Evolutionary conservation across 2,329 filamentous ascomycete genomes (phyloP).

Genomic region (Rutstroemia sp.): DNA sequence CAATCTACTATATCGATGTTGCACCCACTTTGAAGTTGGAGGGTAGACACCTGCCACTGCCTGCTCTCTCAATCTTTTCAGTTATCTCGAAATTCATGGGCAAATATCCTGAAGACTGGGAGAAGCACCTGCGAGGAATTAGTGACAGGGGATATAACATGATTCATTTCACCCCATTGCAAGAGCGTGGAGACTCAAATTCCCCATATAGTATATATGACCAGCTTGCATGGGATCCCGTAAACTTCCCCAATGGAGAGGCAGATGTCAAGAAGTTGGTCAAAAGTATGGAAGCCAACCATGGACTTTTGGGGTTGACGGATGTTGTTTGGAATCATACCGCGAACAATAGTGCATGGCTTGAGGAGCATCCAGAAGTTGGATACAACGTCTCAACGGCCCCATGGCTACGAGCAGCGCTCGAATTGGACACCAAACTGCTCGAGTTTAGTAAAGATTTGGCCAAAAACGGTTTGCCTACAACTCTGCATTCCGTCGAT

Average conservation of each 20-base stretch:
- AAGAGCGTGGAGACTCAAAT: conserved; percentile 81
- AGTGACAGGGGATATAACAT: conserved; percentile 94
- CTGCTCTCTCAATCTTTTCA: conserved; percentile 86
- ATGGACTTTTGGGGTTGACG: conserved; percentile 80
- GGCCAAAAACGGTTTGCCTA: conserved; percentile 65
- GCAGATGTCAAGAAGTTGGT: conserved; percentile 72
- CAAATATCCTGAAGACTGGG: conserved; percentile 81
- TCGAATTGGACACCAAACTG: conserved; percentile 75
- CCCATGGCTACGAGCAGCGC: conserved; percentile 64
- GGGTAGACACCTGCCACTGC: conserved; percentile 67
- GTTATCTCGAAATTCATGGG: conserved; percentile 98
- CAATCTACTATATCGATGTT: conserved; percentile 88
- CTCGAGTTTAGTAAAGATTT: conserved; percentile 55
- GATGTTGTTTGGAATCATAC: conserved; percentile 99
- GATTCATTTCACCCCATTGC: conserved; percentile 95
- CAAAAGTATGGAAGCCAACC: conserved; percentile 72
- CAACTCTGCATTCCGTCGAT: conserved; percentile 58
- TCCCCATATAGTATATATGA: conserved; percentile 97
- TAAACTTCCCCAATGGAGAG: conserved; percentile 78
- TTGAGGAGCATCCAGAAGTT: conserved; percentile 87
- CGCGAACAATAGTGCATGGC: conserved; percentile 89
- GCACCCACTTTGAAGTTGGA: conserved; percentile 72
- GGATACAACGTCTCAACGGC: conserved; percentile 92
- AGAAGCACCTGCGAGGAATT: conserved; percentile 81
- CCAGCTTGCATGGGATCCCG: conserved; percentile 78